A percentile compares a stretch with the other conserved stretches of the same genome.
phyloP scores from a whole-genome alignment of 2,329 filamentous ascomycete species.

The Amphichorda felina region DNA sequence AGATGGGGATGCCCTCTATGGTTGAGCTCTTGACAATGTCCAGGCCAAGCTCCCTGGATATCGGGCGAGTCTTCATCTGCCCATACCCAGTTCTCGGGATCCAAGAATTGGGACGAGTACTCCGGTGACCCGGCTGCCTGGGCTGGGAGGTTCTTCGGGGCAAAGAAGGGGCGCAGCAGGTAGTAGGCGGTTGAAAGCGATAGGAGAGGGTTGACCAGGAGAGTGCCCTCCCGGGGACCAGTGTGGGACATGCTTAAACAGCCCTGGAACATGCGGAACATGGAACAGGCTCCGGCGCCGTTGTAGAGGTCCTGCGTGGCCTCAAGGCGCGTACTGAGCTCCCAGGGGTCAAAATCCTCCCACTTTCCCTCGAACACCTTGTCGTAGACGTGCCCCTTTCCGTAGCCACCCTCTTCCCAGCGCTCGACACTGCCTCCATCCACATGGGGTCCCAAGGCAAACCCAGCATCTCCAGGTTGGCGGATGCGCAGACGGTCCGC shows the following conservation, averaged over 20 bases:
- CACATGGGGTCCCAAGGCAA: slow-evolving; percentile 61
- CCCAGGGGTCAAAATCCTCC: slow-evolving; percentile 70
- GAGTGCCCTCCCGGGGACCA: slow-evolving; percentile 53
- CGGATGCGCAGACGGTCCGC: slow-evolving; percentile 63
- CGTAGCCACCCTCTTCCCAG: slow-evolving; percentile 60
- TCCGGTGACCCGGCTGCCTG: slow-evolving; percentile 11
- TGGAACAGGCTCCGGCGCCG: slow-evolving; percentile 58
- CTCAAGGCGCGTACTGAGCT: slow-evolving; percentile 50
- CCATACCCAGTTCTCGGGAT: slow-evolving; percentile 42
- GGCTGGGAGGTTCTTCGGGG: slow-evolving; percentile 21
- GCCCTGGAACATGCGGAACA: slow-evolving; percentile 71
- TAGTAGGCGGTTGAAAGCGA: slow-evolving; percentile 62
- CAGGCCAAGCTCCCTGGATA: slow-evolving; percentile 58
- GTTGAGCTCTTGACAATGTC: slow-evolving; percentile 57
- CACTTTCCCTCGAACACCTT: slow-evolving; percentile 61
- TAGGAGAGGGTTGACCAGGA: slow-evolving; percentile 62
- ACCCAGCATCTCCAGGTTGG: slow-evolving; percentile 56
- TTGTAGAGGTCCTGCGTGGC: slow-evolving; percentile 61
- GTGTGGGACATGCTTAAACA: slow-evolving; percentile 59
- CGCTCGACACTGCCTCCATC: slow-evolving; percentile 66
- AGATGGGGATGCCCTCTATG: slow-evolving; percentile 57
- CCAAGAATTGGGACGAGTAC: slow-evolving; percentile 19
- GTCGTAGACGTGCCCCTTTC: slow-evolving; percentile 53
- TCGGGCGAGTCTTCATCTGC: slow-evolving; percentile 29
- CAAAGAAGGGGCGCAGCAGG: slow-evolving; percentile 66